phyloP scores from a whole-genome alignment of 176 grass and related monocot genomes.

The Triticum turgidum region DNA sequence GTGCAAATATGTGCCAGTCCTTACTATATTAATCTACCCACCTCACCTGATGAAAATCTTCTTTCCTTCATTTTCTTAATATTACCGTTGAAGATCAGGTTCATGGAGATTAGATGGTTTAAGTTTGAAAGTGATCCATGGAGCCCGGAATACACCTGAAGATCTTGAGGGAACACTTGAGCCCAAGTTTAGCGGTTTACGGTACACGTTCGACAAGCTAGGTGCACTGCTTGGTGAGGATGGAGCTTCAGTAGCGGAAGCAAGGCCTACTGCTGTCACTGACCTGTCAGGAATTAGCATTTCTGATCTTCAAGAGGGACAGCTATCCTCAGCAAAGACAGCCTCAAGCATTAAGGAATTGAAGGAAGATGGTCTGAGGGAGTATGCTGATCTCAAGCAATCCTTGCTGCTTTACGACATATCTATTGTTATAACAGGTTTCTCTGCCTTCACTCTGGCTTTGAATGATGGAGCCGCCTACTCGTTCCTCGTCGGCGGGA shows the following conservation, averaged over 20 bases:
- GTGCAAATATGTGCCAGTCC: neutral
- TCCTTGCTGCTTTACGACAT: conserved; percentile 75
- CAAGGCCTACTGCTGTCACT: conserved; percentile 42
- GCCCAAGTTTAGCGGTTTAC: conserved; percentile 44
- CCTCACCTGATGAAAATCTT: conserved; percentile 23
- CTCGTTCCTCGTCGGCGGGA: conserved; percentile 70
- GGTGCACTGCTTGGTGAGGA: conserved; percentile 55
- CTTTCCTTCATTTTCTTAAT: neutral
- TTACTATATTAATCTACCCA: neutral
- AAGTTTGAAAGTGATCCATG: conserved; percentile 69
- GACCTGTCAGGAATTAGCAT: conserved; percentile 57
- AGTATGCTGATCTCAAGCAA: conserved; percentile 84
- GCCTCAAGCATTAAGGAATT: conserved; percentile 19
- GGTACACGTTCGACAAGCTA: conserved; percentile 67
- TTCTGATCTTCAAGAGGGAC: conserved; percentile 40
- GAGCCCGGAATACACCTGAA: conserved; percentile 21
- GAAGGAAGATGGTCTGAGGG: conserved; percentile 69
- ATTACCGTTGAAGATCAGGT: conserved; percentile 64
- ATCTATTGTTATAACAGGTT: conserved; percentile 67
- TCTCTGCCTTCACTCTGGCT: conserved; percentile 55
- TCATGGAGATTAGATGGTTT: conserved; percentile 87
- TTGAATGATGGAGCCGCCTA: conserved; percentile 52
- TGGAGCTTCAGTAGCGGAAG: conserved; percentile 64
- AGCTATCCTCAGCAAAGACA: conserved; percentile 26
- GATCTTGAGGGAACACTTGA: conserved; percentile 33